Percentiles rank a stretch among this genome's conserved stretches.
Conservation (phyloP, 495 filamentous ascomycete genomes). For the Penicillium antarcticum region DNA sequence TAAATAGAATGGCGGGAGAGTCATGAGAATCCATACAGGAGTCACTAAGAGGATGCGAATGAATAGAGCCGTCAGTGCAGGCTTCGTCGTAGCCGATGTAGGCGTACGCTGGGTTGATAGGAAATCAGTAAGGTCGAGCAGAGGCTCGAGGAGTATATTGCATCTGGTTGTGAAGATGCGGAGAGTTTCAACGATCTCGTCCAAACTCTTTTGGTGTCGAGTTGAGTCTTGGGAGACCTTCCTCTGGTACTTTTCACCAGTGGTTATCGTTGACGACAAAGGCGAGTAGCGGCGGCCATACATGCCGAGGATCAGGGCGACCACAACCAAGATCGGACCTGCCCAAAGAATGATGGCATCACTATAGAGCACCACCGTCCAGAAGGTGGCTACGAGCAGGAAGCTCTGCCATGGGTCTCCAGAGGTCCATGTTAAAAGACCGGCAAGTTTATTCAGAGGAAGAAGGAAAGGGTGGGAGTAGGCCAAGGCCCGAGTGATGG, state of each 20-base stretch:
- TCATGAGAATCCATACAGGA: slow-evolving; percentile 80
- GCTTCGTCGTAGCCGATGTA: slow-evolving; percentile 85
- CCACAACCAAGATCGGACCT: slow-evolving; percentile 79
- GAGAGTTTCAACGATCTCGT: slow-evolving; percentile 93
- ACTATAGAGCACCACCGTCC: slow-evolving; percentile 81
- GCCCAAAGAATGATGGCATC: slow-evolving; percentile 73
- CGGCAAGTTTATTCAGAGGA: slow-evolving; percentile 76
- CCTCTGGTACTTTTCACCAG: slow-evolving; percentile 54
- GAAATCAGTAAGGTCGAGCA: slow-evolving; percentile 86
- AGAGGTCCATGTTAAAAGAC: slow-evolving; percentile 88
- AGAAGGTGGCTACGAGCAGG: slow-evolving; percentile 77
- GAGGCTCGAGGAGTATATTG: slow-evolving; percentile 86
- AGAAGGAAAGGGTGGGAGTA: slow-evolving; percentile 92
- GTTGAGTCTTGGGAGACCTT: slow-evolving; percentile 56
- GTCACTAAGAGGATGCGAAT: slow-evolving; percentile 84
- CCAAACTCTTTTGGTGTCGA: slow-evolving; percentile 78
- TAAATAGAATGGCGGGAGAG: slow-evolving; percentile 76
- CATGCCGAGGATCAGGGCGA: slow-evolving; percentile 83
- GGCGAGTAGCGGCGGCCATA: slow-evolving; percentile 87
- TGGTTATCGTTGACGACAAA: slow-evolving; percentile 78
- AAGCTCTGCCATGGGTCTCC: slow-evolving; percentile 97
- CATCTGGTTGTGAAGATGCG: slow-evolving; percentile 84
- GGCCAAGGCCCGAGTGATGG: slow-evolving; percentile 85
- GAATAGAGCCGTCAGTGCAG: slow-evolving; percentile 87
- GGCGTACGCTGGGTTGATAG: slow-evolving; percentile 87